Base-by-base conservation (phyloP, 805 yeast genomes). In the Cyberlindnera maclurae region DNA sequence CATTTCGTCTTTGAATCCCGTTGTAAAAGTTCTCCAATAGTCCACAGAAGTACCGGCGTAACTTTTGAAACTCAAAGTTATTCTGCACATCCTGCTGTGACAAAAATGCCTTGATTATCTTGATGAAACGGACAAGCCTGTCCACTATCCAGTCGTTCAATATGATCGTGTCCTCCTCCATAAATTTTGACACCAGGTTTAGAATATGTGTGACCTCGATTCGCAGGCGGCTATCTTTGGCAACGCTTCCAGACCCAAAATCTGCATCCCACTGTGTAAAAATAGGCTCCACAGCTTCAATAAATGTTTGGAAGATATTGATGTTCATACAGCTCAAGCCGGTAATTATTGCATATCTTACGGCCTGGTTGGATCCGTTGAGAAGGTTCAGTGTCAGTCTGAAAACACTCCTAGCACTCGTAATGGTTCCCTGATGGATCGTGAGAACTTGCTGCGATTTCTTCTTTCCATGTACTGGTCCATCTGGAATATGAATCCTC, bases 241-340 rank as follows among this genome's bases (percentile, higher is more conserved):
- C 43, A 3, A 53, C 51, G 27, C 54, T 49, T 33, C 65, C 64
- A 8, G 54, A 41, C 4, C 63, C 54, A 6, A 63, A 48, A 11
- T 71, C 74, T 58, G 72, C 67, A 36, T 67, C 63, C 84, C 85
- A 73, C 7, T 68, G 70, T 8, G 65, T 67, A 38, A 85, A 59
- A 3, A 75, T 69, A 1, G 76, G 68, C 11, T 83, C 86, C 11
- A 86, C 64, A 41, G 81, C 81, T 50, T 88, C 95, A 26, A 90
- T 61, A 37, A 90, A 72, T 0, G 95, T 80, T 46, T 73, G 77
- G 67, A 86, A 88, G 12, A 89, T 86, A 59, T 93, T 93, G 43
- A 89, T 79, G 57, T 93, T 93, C 59, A 89, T 77, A 44, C 94
- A 86, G 46, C 95, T 82, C 38, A 94, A 60, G 0, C 97, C 97